Evolutionary conservation across 2,329 filamentous ascomycete species (phyloP), one percentile per base, ranked within the genome.

Genomic region (Aspergillus brunneoviolaceus): DNA sequence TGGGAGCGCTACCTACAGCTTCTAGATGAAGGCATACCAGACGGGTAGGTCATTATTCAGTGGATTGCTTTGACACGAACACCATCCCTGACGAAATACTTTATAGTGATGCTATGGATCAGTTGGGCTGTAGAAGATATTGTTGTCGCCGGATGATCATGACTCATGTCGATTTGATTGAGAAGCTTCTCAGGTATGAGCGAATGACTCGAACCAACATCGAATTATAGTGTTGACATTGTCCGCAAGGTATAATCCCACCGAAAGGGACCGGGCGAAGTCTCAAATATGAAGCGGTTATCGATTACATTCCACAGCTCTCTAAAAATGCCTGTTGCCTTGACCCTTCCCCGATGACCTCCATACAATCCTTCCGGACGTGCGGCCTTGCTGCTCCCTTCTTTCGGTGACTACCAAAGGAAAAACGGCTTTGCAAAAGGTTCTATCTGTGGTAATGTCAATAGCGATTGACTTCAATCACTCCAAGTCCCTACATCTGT

Each of bases 71-170:
- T 7, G 16, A 29, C 51, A 7, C 42, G 47, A 11, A 19, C 23
- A 12, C 14, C 10, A 27, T 16, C 52, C 55, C 63, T 69, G 58
- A 69, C 52, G 39, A 47, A 47, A 45, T 31, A 31, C 39, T 58
- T 57, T 49, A 42, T 69, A 97, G 95, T 73, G 92, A 97, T 76
- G 95, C 94, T 48, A 96, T 99, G 89, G 93, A 98, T 78, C 86
- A 92, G 74, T 87, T 99, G 56, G 92, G 92, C 59, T 89, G 96
- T 73, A 94, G 92, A 79, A 87, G 95, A 69, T 99, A 99, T 83
- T 99, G 95, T 85, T 99, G 95, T 82, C 91, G 95, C 70, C 90
- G 95, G 73, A 99, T 99, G 95, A 88, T 99, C 78, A 97, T 99
- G 90, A 99, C 95, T 61, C 95, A 99, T 79, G 95, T 99, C 71